phyloP scores from a whole-genome alignment of 2,329 filamentous ascomycete species.

The Colletotrichum musicola region DNA sequence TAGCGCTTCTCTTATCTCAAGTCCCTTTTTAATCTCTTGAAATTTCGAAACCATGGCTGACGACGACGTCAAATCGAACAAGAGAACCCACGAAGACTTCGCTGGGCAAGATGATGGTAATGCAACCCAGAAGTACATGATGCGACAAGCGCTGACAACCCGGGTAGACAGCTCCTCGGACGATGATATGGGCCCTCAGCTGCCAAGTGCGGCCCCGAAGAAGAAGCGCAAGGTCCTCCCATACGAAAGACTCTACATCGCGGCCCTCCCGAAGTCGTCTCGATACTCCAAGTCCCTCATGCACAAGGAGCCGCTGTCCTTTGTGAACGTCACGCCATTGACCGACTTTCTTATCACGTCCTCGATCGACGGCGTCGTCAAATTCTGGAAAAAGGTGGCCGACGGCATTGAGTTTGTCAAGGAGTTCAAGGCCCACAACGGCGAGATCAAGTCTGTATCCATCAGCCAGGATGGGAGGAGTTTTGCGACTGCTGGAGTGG shows the following conservation, averaged over 20 bases:
- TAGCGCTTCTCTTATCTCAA: too few species aligned
- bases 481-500: conserved; percentile 88
- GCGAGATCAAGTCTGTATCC: conserved; percentile 85
- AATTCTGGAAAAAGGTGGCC: conserved; percentile 98
- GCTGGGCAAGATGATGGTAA: conserved; percentile 60
- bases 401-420: conserved; percentile 97
- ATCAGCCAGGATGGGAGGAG: conserved; percentile 91
- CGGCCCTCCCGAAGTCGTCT: conserved; percentile 82
- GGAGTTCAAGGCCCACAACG: conserved; percentile 91
- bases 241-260: conserved; percentile 95
- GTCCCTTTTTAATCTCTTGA: too few species aligned
- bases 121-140: conserved; percentile 10
- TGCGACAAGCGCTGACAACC: conserved; percentile 7
- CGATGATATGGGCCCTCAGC: conserved; percentile 93
- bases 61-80: conserved; percentile 56
- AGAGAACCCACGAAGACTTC: conserved; percentile 70
- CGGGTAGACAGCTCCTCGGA: conserved; percentile 77
- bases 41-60: conserved; percentile 46
- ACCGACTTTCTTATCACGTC: conserved; percentile 97
- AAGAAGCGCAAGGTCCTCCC: conserved; percentile 92
- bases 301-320: conserved; percentile 96
- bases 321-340: conserved; percentile 86
- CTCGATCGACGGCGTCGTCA: conserved; percentile 94
- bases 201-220: conserved; percentile 81
- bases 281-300: conserved; percentile 97